Evolutionary conservation across 2,329 filamentous ascomycete species (phyloP).

Genomic region (Colletotrichum sp.): DNA sequence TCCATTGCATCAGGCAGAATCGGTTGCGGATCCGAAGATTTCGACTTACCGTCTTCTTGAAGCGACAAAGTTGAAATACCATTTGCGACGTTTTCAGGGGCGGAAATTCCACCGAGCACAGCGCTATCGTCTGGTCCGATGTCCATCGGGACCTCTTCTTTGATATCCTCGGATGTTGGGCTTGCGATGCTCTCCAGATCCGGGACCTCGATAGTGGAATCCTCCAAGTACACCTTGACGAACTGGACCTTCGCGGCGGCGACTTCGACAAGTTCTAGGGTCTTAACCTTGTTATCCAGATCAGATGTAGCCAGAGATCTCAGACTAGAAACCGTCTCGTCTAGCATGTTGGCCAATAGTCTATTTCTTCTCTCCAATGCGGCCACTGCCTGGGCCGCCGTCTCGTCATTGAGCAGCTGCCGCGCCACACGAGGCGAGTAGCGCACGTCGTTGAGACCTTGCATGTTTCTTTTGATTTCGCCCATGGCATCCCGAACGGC

Average conservation of each 20-base stretch:
- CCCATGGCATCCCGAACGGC: conserved; percentile 81
- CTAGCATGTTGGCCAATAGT: conserved; percentile 71
- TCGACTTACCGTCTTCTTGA: background rate
- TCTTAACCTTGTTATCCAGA: conserved; percentile 53
- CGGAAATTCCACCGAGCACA: background rate
- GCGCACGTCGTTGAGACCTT: conserved; percentile 65
- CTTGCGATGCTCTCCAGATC: conserved; percentile 15
- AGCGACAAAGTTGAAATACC: conserved; percentile 14
- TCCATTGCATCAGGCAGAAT: conserved; percentile 9
- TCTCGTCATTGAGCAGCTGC: conserved; percentile 39
- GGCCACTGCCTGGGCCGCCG: conserved; percentile 41
- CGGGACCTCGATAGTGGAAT: conserved; percentile 60
- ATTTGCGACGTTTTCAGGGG: background rate
- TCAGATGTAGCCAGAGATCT: conserved; percentile 61
- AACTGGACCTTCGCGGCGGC: conserved; percentile 69
- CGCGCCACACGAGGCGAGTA: conserved; percentile 43
- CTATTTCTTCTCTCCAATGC: conserved; percentile 70
- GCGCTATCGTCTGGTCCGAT: background rate
- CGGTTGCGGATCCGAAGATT: background rate
- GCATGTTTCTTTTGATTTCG: conserved; percentile 79
- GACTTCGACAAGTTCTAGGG: conserved; percentile 60
- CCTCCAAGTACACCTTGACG: conserved; percentile 66
- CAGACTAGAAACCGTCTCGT: conserved; percentile 68
- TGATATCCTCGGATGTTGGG: background rate
- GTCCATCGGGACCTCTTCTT: conserved; percentile 6